A percentile compares a stretch with the other conserved stretches of the same genome.
Conservation (phyloP, 1,284 basidiomycete genomes). For the Boletus calvinii region DNA sequence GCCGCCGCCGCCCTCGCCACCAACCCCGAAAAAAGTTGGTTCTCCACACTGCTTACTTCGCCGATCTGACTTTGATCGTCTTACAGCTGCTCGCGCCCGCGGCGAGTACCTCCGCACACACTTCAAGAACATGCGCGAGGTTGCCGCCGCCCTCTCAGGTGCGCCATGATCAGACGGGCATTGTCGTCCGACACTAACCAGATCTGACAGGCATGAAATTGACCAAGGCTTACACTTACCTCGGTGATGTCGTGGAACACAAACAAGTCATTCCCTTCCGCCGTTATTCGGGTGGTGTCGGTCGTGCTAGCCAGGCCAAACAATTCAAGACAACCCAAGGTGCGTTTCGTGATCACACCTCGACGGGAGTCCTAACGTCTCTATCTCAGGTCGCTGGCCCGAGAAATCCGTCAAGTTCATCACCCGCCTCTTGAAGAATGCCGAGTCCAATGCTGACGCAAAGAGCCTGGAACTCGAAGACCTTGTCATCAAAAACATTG, state of each 20-base stretch:
- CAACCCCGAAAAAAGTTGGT: conserved; percentile 92
- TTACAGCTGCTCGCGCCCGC: conserved; percentile 82
- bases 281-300: conserved; percentile 95
- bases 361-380: conserved; percentile 1
- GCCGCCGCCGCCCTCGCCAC: conserved; percentile 80
- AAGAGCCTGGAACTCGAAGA: conserved; percentile 95
- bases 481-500: conserved; percentile 94
- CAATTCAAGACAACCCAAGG: conserved; percentile 97
- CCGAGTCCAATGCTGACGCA: conserved; percentile 98
- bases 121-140: conserved; percentile 99
- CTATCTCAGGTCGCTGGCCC: conserved; percentile 94
- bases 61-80: conserved; percentile 17
- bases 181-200: neutral
- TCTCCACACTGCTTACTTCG: neutral
- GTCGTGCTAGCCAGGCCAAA: conserved; percentile 96
- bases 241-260: conserved; percentile 94
- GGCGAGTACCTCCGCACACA: conserved; percentile 98
- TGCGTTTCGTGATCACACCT: conserved; percentile 39
- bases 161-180: conserved; percentile 22
- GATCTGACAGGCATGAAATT: conserved; percentile 82
- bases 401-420: conserved; percentile 99
- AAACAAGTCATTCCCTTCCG: conserved; percentile 98
- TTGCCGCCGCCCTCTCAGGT: conserved; percentile 86
- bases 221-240: conserved; percentile 94
- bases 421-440: conserved; percentile 95